Evolutionary conservation across 2,329 filamentous ascomycete species (phyloP).

Genomic region (Fusarium devonianum): DNA sequence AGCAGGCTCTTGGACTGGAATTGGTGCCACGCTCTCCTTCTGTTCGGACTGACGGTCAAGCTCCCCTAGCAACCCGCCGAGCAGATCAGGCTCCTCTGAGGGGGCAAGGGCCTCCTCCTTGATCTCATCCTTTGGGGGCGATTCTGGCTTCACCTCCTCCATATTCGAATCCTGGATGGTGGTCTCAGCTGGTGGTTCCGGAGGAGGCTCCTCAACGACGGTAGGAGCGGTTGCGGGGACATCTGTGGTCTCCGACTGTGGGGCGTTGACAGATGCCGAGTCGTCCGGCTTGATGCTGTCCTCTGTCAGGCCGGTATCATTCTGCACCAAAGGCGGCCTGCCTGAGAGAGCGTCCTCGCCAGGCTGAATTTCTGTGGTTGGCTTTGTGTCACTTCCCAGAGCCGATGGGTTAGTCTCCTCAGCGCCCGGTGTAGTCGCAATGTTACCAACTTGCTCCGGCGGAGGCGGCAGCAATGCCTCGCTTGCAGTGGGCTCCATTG

Average conservation of each 20-base stretch:
- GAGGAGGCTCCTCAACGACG: constrained; percentile 21
- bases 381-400: constrained; percentile 39
- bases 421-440: constrained; percentile 45
- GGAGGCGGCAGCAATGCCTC: constrained; percentile 47
- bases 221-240: constrained; percentile 39
- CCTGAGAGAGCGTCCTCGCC: constrained; percentile 30
- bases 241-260: constrained; percentile 42
- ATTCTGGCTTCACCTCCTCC: constrained; percentile 30
- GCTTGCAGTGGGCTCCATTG: constrained; percentile 24
- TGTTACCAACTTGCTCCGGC: constrained; percentile 51
- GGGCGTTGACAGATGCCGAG: constrained; percentile 46
- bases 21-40: constrained; percentile 6
- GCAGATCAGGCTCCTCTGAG: constrained; percentile 52
- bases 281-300: constrained; percentile 50
- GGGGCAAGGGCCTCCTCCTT: constrained; percentile 39
- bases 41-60: constrained; percentile 50
- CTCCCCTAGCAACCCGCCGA: constrained; percentile 55
- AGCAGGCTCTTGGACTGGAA: constrained; percentile 12
- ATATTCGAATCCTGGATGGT: constrained; percentile 17
- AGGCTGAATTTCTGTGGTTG: constrained; percentile 35
- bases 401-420: constrained; percentile 38
- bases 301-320: constrained; percentile 48
- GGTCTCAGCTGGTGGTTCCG: constrained; percentile 28
- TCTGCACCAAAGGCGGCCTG: constrained; percentile 38
- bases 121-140: constrained; percentile 27